Conservation (phyloP, 2,329 filamentous ascomycete genomes). For the Penicillium sp. region DNA sequence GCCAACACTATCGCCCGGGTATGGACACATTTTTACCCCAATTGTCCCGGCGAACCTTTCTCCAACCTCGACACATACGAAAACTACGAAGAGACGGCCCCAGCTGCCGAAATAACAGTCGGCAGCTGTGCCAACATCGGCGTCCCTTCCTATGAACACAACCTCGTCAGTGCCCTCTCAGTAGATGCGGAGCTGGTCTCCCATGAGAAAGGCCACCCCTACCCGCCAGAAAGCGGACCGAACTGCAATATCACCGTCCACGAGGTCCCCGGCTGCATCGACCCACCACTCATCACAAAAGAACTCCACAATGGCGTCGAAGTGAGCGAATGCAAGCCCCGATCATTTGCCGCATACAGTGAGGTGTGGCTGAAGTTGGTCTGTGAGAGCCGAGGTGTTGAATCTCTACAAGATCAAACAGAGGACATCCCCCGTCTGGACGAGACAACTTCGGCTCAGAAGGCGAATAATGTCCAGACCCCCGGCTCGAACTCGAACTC, state of each 20-base stretch:
- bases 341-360: constrained; percentile 29
- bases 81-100: constrained; percentile 27
- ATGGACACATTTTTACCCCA: constrained; percentile 37
- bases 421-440: constrained; percentile 16
- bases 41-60: constrained; percentile 28
- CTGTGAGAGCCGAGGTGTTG: constrained; percentile 24
- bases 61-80: constrained; percentile 27
- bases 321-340: constrained; percentile 29
- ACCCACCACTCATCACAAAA: constrained; percentile 31
- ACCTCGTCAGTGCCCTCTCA: constrained; percentile 32
- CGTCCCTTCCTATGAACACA: constrained; percentile 28
- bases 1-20: constrained; percentile 32
- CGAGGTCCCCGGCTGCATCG: constrained; percentile 37
- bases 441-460: constrained; percentile 11
- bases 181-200: constrained; percentile 30
- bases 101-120: constrained; percentile 26
- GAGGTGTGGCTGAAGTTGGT: constrained; percentile 38
- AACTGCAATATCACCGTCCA: constrained; percentile 39
- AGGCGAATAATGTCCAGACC: constrained; percentile 19
- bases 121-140: constrained; percentile 31
- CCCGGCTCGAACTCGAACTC: constrained; percentile 26
- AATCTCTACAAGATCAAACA: constrained; percentile 10
- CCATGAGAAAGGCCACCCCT: constrained; percentile 18
- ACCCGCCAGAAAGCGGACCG: constrained; percentile 12
- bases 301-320: constrained; percentile 25